These are phyloP conservation scores for Penicillium taxi DNA, from an alignment of 495 filamentous ascomycete species.

Conservation along the genomic window DNA sequence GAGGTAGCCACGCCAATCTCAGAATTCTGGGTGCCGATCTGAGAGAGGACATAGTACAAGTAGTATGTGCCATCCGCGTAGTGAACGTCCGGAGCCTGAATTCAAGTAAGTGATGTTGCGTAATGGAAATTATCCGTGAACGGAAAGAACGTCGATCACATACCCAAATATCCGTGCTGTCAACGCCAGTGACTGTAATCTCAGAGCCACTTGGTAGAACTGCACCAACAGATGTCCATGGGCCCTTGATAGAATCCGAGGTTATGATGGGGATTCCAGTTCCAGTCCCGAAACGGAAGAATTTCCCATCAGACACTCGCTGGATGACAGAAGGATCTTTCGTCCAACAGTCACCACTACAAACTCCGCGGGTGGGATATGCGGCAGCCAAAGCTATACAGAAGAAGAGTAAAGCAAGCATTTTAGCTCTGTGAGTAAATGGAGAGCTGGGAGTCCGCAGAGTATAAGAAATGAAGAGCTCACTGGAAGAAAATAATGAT, in stretches of 20 bases:
- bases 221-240: slow-evolving; percentile 54
- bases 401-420: slow-evolving; percentile 18
- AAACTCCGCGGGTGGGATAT: slow-evolving; percentile 47
- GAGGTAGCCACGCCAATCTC: slow-evolving; percentile 65
- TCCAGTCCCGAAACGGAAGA: slow-evolving; percentile 66
- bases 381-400: slow-evolving; percentile 25
- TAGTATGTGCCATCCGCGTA: slow-evolving; percentile 52
- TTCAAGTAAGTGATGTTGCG: background rate
- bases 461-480: too few relatives aligned
- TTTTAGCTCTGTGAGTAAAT: too few relatives aligned
- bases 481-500: background rate
- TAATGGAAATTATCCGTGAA: slow-evolving; percentile 6
- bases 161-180: slow-evolving; percentile 53
- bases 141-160: slow-evolving; percentile 3
- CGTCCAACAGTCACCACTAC: slow-evolving; percentile 50
- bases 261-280: slow-evolving; percentile 52
- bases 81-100: slow-evolving; percentile 59
- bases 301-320: slow-evolving; percentile 55
- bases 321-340: slow-evolving; percentile 61
- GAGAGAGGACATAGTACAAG: slow-evolving; percentile 63
- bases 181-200: slow-evolving; percentile 44
- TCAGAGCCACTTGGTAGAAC: slow-evolving; percentile 50
- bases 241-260: slow-evolving; percentile 49
- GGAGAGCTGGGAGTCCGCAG: too few relatives aligned
- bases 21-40: slow-evolving; percentile 55